A percentile compares a stretch with the other conserved stretches of the same genome.
Conservation (phyloP, 2,329 filamentous ascomycete genomes). For the Phaeosphaeriaceae sp. region DNA sequence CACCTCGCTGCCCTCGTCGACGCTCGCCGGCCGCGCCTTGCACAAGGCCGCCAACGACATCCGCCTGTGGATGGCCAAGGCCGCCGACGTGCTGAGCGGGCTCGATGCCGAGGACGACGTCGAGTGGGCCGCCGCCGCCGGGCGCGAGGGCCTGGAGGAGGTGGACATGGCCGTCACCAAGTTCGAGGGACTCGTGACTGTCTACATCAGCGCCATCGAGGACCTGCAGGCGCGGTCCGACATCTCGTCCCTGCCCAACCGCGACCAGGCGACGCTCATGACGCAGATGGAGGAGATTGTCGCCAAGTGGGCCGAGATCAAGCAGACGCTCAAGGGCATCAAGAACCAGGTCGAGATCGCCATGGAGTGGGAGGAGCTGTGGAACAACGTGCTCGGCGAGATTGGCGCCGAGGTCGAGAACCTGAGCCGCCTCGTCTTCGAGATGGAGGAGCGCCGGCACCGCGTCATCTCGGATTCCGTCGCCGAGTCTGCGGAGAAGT, state of each 20-base stretch:
- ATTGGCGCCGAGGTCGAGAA: slow-evolving; percentile 89
- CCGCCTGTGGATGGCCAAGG: slow-evolving; percentile 90
- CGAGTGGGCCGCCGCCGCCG: slow-evolving; percentile 92
- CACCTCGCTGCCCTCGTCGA: slow-evolving; percentile 81
- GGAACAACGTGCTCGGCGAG: slow-evolving; percentile 91
- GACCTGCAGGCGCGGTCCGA: slow-evolving; percentile 82
- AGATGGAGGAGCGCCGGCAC: slow-evolving; percentile 96
- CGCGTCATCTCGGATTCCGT: slow-evolving; percentile 67
- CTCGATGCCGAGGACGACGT: slow-evolving; percentile 96
- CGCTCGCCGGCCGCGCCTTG: slow-evolving; percentile 81
- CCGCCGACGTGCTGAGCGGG: slow-evolving; percentile 84
- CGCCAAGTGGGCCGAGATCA: slow-evolving; percentile 83
- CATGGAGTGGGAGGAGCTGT: slow-evolving; percentile 99
- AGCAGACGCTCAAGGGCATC: slow-evolving; percentile 75
- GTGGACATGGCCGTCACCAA: slow-evolving; percentile 75
- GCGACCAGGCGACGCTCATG: slow-evolving; percentile 77
- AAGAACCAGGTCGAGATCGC: slow-evolving; percentile 94
- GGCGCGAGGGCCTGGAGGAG: slow-evolving; percentile 77
- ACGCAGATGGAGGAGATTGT: slow-evolving; percentile 89
- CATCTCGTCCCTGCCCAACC: slow-evolving; percentile 72
- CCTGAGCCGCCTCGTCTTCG: slow-evolving; percentile 82
- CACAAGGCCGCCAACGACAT: slow-evolving; percentile 92
- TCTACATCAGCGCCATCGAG: slow-evolving; percentile 94
- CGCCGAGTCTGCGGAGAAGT: slow-evolving; percentile 67
- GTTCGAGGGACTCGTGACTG: slow-evolving; percentile 88